These are phyloP conservation scores for Rhinocladiella mackenziei DNA, from an alignment of 2,329 filamentous ascomycete genomes.

Conservation along the genomic window DNA sequence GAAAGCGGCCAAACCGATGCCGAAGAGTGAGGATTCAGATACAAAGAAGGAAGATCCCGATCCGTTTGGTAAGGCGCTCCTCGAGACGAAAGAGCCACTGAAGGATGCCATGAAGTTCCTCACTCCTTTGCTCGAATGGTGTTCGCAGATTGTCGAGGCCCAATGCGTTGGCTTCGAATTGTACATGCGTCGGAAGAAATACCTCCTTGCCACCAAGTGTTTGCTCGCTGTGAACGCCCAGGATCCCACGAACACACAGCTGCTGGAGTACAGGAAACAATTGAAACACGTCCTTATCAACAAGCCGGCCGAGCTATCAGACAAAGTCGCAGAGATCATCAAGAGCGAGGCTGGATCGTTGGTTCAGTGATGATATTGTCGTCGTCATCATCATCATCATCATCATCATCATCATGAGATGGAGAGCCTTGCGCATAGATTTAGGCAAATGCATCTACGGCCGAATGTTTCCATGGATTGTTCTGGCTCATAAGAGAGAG, in stretches of 20 bases:
- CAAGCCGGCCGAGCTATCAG: constrained; percentile 56
- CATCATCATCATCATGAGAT: too few species aligned
- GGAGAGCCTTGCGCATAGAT: too few species aligned
- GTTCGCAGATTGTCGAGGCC: constrained; percentile 72
- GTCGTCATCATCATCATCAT: neutral
- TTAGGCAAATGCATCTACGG: too few species aligned
- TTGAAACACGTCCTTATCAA: constrained; percentile 62
- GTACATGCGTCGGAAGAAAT: constrained; percentile 82
- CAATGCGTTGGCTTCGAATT: constrained; percentile 89
- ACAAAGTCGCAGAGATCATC: constrained; percentile 49
- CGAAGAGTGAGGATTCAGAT: constrained; percentile 54
- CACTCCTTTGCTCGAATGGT: constrained; percentile 73
- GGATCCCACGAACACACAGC: constrained; percentile 63
- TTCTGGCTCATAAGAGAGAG: too few species aligned
- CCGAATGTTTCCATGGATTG: too few species aligned
- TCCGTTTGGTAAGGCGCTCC: constrained; percentile 74
- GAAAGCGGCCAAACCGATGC: constrained; percentile 62
- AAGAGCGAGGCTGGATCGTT: constrained; percentile 13
- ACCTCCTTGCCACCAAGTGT: constrained; percentile 79
- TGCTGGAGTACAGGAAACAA: constrained; percentile 70
- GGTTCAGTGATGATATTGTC: constrained; percentile 6
- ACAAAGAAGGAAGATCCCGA: constrained; percentile 87
- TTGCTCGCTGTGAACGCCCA: constrained; percentile 69
- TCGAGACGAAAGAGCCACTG: constrained; percentile 76
- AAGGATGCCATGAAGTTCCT: constrained; percentile 86